Evolutionary conservation across 768 basidiomycete genomes (phyloP), one percentile per base, ranked within the genome.

Genomic region (Leucosporidium creatinivorum): DNA sequence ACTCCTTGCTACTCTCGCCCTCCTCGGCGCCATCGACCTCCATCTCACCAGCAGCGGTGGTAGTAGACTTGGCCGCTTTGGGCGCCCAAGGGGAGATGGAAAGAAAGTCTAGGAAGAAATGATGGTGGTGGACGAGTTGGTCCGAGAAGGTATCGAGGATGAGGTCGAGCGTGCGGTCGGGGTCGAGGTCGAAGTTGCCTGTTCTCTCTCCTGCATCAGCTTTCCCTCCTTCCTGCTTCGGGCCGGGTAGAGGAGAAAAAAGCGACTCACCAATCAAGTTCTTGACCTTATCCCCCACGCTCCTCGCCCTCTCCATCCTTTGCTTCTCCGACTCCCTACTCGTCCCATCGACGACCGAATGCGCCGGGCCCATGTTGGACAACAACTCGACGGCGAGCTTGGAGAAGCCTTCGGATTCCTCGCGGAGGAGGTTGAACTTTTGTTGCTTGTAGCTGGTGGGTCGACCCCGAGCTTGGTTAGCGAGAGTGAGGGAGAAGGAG

Each of bases 341-440:
- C 30, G 31, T 18, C 3, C 72, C 76, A 26, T 88, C 88, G 26
- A 81, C 77, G 31, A 85, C 76, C 6, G 85, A 85, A 78, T 93
- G 89, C 12, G 89, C 80, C 28, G 86, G 85, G 2, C 89, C 90
- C 59, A 93, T 79, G 74, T 83, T 84, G 70, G 86, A 86, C 17
- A 86, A 85, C 49, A 99, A 81, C 75, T 98, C 91, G 15, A 88
- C 85, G 31, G 87, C 85, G 39, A 98, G 85, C 78, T 93, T 93
- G 77, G 91, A 91, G 80, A 92, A 99, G 12, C 96, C 96, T 80
- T 98, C 94, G 1, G 93, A 93, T 74, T 96, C 91, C 80, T 99
- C 96, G 48, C 96, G 88, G 21, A 97, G 84, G 49, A 99, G 84
- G 76, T 98, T 99, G 82, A 93, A 94, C 79, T 98, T 99, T 80